Evolutionary conservation across 2,329 filamentous ascomycete species (phyloP).

Genomic region (Podosphaera leucotricha): DNA sequence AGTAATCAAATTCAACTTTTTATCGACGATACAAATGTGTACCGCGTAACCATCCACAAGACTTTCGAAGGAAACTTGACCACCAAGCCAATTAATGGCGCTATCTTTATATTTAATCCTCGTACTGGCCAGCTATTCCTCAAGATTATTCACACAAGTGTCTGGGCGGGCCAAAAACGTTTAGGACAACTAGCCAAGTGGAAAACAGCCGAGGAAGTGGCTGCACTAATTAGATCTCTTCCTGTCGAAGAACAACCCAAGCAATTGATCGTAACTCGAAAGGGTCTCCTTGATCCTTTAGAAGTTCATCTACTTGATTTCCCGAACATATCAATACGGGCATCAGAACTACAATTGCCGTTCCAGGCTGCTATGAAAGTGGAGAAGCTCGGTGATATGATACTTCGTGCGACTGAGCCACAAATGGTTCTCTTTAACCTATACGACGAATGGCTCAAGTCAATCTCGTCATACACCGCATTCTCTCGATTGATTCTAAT

Average conservation of each 20-base stretch:
- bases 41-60: slow-evolving; percentile 98
- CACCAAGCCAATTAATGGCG: slow-evolving; percentile 97
- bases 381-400: slow-evolving; percentile 98
- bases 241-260: slow-evolving; percentile 97
- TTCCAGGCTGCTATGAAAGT: slow-evolving; percentile 99
- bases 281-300: slow-evolving; percentile 87
- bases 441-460: slow-evolving; percentile 97
- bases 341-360: slow-evolving; percentile 84
- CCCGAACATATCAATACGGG: slow-evolving; percentile 95
- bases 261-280: slow-evolving; percentile 92
- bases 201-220: slow-evolving; percentile 99
- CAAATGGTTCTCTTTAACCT: slow-evolving; percentile 99
- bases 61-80: slow-evolving; percentile 98
- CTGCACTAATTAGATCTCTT: slow-evolving; percentile 79
- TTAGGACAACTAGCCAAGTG: slow-evolving; percentile 94
- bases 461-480: slow-evolving; percentile 92
- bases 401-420: slow-evolving; percentile 88
- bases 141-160: slow-evolving; percentile 98
- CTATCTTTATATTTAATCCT: slow-evolving; percentile 99
- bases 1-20: slow-evolving; percentile 98
- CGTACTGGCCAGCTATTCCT: slow-evolving; percentile 90
- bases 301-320: slow-evolving; percentile 96
- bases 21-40: slow-evolving; percentile 98
- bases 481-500: slow-evolving; percentile 92
- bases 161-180: slow-evolving; percentile 98